A percentile compares a stretch with the other conserved stretches of the same genome.
Evolutionary conservation across 805 yeast species (phyloP).

Genomic region (Metschnikowia sp.): DNA sequence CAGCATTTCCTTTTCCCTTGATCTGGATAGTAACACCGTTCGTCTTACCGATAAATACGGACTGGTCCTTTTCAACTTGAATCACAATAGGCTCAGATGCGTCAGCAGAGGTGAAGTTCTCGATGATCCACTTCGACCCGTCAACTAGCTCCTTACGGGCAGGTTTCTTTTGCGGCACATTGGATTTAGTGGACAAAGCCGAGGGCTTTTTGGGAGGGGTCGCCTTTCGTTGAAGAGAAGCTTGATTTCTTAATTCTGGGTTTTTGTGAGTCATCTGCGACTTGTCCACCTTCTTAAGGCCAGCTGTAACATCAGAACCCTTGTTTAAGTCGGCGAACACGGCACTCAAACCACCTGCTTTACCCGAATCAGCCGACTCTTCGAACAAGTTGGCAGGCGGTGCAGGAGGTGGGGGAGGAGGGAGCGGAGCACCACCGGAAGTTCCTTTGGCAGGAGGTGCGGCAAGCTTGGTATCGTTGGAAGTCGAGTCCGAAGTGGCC

Average conservation of each 20-base stretch:
- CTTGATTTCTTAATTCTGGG: constrained; percentile 68
- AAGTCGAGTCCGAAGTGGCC: constrained; percentile 8
- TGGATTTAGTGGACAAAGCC: constrained; percentile 48
- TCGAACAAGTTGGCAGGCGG: constrained; percentile 77
- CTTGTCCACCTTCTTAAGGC: constrained; percentile 87
- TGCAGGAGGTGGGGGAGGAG: constrained; percentile 90
- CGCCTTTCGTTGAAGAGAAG: constrained; percentile 52
- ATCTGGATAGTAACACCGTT: constrained; percentile 69
- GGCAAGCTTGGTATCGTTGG: constrained; percentile 9
- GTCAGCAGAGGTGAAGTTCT: constrained; percentile 61
- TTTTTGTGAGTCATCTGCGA: constrained; percentile 93
- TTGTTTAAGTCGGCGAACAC: constrained; percentile 87
- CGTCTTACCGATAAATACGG: constrained; percentile 85
- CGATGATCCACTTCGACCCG: constrained; percentile 81
- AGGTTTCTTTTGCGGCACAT: constrained; percentile 28
- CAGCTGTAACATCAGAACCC: constrained; percentile 81
- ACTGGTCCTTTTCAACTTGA: constrained; percentile 82
- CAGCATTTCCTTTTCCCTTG: constrained; percentile 88
- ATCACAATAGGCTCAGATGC: constrained; percentile 54
- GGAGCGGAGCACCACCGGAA: constrained; percentile 27
- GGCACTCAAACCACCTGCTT: constrained; percentile 65
- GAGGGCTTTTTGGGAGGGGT: constrained; percentile 82
- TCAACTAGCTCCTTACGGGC: constrained; percentile 69
- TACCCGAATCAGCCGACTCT: constrained; percentile 13
- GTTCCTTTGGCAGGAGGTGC: constrained; percentile 32